Conservation (phyloP, 2,329 filamentous ascomycete species). For the Colletotrichum sp. region DNA sequence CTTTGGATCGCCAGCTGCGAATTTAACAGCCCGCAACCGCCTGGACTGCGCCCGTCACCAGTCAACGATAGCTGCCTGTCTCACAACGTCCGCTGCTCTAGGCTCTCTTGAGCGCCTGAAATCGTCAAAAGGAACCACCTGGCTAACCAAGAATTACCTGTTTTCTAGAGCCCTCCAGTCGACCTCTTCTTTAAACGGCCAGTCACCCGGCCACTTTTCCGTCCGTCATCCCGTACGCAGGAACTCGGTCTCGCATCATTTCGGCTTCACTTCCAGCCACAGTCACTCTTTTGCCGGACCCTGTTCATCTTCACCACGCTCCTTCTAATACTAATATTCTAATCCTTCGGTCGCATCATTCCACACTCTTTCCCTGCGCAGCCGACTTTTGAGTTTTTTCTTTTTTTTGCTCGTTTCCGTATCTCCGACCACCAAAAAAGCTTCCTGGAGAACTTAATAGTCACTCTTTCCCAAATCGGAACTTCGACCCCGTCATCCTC, state of each 20-base stretch:
- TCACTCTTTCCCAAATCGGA: constrained; percentile 49
- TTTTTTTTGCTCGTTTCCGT: not conserved
- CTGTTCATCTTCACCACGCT: constrained; percentile 23
- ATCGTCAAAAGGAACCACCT: constrained; percentile 6
- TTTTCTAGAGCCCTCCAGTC: constrained; percentile 47
- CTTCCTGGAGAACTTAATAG: constrained; percentile 29
- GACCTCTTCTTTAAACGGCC: constrained; percentile 52
- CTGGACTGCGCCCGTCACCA: constrained; percentile 20
- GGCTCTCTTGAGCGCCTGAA: constrained; percentile 22
- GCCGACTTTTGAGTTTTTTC: constrained; percentile 1
- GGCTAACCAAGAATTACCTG: constrained; percentile 39
- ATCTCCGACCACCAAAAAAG: constrained; percentile 20
- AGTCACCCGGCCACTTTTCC: constrained; percentile 48
- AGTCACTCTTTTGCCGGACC: constrained; percentile 59
- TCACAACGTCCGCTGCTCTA: constrained; percentile 10
- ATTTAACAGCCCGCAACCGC: constrained; percentile 15
- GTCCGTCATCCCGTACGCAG: constrained; percentile 29
- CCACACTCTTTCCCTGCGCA: constrained; percentile 17
- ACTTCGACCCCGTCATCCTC: constrained; percentile 26
- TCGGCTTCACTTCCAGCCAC: constrained; percentile 54
- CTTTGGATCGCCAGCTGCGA: constrained; percentile 14
- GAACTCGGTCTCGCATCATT: constrained; percentile 42
- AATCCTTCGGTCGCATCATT: constrained; percentile 22
- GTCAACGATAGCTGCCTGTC: not conserved
- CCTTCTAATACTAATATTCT: constrained; percentile 28